Percentiles rank a stretch among this genome's conserved stretches.
Evolutionary conservation across 2,329 filamentous ascomycete species (phyloP).

Genomic region (Cryphonectria nitschkei): DNA sequence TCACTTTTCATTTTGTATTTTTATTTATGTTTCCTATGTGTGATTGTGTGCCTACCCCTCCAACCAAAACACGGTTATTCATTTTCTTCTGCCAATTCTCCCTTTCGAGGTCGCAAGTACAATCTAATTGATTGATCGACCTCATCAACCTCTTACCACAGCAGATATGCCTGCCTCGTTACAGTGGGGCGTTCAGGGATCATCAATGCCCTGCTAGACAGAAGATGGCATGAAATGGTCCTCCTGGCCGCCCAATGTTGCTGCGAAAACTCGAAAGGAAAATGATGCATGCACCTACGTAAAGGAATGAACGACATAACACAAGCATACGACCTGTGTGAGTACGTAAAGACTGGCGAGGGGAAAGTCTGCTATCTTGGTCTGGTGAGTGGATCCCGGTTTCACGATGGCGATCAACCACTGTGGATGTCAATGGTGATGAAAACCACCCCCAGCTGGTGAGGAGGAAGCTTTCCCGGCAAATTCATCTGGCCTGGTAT

Average conservation of each 20-base stretch:
- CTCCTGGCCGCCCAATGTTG: background rate
- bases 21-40: too few species aligned
- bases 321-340: background rate
- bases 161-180: background rate
- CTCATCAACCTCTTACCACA: background rate
- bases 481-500: too few species aligned
- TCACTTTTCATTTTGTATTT: too few species aligned
- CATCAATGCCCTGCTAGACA: background rate
- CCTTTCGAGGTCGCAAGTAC: background rate
- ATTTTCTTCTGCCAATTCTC: too few species aligned
- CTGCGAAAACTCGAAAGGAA: background rate
- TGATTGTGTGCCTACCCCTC: too few species aligned
- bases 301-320: background rate
- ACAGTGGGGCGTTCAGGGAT: too few species aligned
- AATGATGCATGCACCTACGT: background rate
- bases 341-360: background rate
- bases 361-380: conserved; percentile 9
- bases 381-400: conserved; percentile 24
- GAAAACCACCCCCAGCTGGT: background rate
- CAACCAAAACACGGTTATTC: too few species aligned
- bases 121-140: background rate
- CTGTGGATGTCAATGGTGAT: background rate
- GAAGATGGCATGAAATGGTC: background rate
- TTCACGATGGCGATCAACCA: conserved; percentile 25
- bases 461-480: background rate